A percentile compares a stretch with the other conserved stretches of the same genome.
Evolutionary conservation across 495 filamentous ascomycete genomes (phyloP).

Genomic region (Sabuloglossum arenarium): DNA sequence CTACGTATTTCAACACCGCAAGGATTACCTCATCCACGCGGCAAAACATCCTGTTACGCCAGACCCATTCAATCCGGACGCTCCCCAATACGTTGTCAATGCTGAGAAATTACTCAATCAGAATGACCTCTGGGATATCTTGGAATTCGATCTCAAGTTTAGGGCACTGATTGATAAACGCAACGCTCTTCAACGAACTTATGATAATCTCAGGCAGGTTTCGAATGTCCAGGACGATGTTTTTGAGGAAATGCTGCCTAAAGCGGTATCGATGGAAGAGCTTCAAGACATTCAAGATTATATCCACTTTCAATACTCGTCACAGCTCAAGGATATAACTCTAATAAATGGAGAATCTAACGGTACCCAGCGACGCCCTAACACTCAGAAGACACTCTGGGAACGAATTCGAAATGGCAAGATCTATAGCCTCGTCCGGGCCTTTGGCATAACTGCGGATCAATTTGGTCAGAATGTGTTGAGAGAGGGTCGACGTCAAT

Average conservation of each 20-base stretch:
- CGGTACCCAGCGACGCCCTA: conserved; percentile 49
- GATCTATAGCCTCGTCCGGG: conserved; percentile 63
- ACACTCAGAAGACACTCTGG: conserved; percentile 49
- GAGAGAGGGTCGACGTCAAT: conserved; percentile 51
- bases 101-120: conserved; percentile 83
- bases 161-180: conserved; percentile 78
- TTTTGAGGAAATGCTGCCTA: conserved; percentile 58
- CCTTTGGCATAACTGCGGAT: conserved; percentile 79
- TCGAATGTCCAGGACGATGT: conserved; percentile 32
- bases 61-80: conserved; percentile 36
- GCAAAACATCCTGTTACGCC: conserved; percentile 40
- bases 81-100: conserved; percentile 46
- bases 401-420: conserved; percentile 63
- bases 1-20: conserved; percentile 93
- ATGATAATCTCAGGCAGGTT: conserved; percentile 45
- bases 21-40: conserved; percentile 92
- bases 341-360: conserved; percentile 24
- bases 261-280: conserved; percentile 70
- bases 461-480: conserved; percentile 70
- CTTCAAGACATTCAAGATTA: conserved; percentile 94
- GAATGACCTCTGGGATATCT: conserved; percentile 81
- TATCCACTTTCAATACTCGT: conserved; percentile 80
- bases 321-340: conserved; percentile 55
- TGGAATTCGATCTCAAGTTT: conserved; percentile 89
- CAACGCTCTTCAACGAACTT: conserved; percentile 54